Evolutionary conservation across 164 flowering plant species (phyloP), one percentile per base, ranked within the genome.

Genomic region (Amborella trichopoda): DNA sequence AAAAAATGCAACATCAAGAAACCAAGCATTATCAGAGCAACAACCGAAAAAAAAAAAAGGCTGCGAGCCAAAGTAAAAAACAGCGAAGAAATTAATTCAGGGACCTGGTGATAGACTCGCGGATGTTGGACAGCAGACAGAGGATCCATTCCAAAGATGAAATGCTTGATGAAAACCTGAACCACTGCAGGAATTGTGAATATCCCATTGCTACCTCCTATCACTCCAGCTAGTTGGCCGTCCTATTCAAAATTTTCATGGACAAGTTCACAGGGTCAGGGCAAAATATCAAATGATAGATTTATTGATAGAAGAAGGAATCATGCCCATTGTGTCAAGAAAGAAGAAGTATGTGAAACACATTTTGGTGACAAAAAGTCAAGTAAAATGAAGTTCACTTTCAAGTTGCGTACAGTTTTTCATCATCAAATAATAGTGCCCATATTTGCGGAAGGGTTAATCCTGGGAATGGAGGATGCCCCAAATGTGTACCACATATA

Each of bases 151-250:
- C 83, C 80, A 30, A 68, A 38, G 48, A 77, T 33, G 49, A 78
- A 88, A 54, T 79, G 71, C 62, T 85, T 88, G 0, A 93, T 52
- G 34, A 88, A 85, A 26, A 85, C 83, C 43, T 88, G 94, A 36
- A 53, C 34, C 5, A 88, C 89, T 21, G 95, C 95, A 0, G 91
- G 83, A 27, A 78, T 75, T 19, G 88, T 93, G 53, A 56, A 16
- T 23, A 77, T 9, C 2, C 99, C 96, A 4, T 96, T 96, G 50
- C 91, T 81, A 0, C 83, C 96, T 1, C 99, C 96, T 17, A 85
- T 40, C 1, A 72, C 95, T 21, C 91, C 99, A 1, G 61, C 81
- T 44, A 88, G 28, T 33, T 81, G 78, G 52, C 68, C 62, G 53
- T 78, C 91, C 96, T 93, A 74, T 56, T 2, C n/a, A 16, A 8